These are phyloP conservation scores for Wickerhamiella parazyma DNA, from an alignment of 805 yeast genomes.

Conservation along the genomic window DNA sequence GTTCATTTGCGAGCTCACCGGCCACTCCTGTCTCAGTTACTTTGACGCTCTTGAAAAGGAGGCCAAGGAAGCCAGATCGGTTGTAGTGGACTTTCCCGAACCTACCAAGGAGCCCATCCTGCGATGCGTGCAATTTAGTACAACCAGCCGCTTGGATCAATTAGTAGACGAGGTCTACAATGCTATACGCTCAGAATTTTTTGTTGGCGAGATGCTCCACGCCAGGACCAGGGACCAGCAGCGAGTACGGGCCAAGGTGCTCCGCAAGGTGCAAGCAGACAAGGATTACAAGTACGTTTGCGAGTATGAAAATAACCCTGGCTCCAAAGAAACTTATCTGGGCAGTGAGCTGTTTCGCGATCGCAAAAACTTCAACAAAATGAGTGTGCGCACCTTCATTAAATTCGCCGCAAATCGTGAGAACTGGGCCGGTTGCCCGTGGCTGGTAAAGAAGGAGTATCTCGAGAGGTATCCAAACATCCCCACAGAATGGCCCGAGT, in stretches of 20 bases:
- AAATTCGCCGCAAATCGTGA: slow-evolving; percentile 67
- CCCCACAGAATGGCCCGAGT: slow-evolving; percentile 13
- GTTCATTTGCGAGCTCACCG: slow-evolving; percentile 92
- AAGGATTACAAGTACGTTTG: slow-evolving; percentile 41
- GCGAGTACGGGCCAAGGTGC: slow-evolving; percentile 22
- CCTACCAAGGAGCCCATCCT: slow-evolving; percentile 87
- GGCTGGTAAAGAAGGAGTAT: slow-evolving; percentile 76
- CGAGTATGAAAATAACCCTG: slow-evolving; percentile 34
- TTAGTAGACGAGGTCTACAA: slow-evolving; percentile 78
- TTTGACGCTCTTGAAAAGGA: slow-evolving; percentile 82
- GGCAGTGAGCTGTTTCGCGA: slow-evolving; percentile 63
- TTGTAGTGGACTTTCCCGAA: slow-evolving; percentile 78
- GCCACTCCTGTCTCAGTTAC: slow-evolving; percentile 79
- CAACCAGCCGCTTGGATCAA: slow-evolving; percentile 67
- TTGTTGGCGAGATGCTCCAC: slow-evolving; percentile 77
- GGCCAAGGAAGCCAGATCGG: slow-evolving; percentile 33
- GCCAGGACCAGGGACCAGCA: slow-evolving; percentile 35
- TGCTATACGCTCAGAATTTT: slow-evolving; percentile 66
- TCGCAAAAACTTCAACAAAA: slow-evolving; percentile 75
- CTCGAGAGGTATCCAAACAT: slow-evolving; percentile 52
- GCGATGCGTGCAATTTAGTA: slow-evolving; percentile 66
- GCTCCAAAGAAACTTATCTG: slow-evolving; percentile 54
- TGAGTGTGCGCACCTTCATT: slow-evolving; percentile 77
- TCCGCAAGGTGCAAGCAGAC: slow-evolving; percentile 36
- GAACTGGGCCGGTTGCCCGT: slow-evolving; percentile 81